A percentile compares a stretch with the other conserved stretches of the same genome.
These are phyloP conservation scores for Neopestalotiopsis sp. DNA, from an alignment of 2,329 filamentous ascomycete genomes.

Conservation along the genomic window DNA sequence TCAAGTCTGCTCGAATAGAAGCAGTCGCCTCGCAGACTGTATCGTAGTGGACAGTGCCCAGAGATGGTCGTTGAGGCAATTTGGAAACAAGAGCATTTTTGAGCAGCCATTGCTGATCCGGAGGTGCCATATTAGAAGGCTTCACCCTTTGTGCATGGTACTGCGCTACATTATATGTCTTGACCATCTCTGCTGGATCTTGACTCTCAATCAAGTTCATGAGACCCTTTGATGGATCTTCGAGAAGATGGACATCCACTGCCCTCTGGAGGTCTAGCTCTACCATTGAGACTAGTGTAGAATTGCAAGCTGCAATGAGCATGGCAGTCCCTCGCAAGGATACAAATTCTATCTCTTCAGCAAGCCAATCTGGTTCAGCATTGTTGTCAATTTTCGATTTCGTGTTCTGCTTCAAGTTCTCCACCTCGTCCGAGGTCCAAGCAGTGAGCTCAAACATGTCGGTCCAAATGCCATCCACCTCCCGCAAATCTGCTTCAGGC, in stretches of 20 bases:
- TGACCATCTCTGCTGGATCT: background rate
- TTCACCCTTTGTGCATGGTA: background rate
- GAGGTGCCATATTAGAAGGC: background rate
- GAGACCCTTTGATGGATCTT: background rate
- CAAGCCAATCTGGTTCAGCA: background rate
- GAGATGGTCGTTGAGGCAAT: slow-evolving; percentile 15
- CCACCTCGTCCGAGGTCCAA: background rate
- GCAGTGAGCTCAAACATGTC: background rate
- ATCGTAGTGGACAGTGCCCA: slow-evolving; percentile 25
- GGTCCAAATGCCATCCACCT: background rate
- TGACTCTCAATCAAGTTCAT: background rate
- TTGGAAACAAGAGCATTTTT: slow-evolving; percentile 7
- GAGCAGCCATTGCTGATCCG: background rate
- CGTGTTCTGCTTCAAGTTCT: background rate
- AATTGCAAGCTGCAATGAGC: background rate
- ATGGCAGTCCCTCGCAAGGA: background rate
- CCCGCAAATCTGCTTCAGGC: background rate
- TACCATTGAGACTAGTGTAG: background rate
- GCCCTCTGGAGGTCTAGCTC: background rate
- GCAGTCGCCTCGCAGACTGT: slow-evolving; percentile 29
- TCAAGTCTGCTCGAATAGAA: slow-evolving; percentile 30
- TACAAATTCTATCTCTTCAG: background rate
- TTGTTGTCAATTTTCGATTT: background rate
- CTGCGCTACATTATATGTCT: background rate
- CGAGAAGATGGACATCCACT: background rate